phyloP scores from a whole-genome alignment of 495 filamentous ascomycete genomes.

The Penicillium nucicola region DNA sequence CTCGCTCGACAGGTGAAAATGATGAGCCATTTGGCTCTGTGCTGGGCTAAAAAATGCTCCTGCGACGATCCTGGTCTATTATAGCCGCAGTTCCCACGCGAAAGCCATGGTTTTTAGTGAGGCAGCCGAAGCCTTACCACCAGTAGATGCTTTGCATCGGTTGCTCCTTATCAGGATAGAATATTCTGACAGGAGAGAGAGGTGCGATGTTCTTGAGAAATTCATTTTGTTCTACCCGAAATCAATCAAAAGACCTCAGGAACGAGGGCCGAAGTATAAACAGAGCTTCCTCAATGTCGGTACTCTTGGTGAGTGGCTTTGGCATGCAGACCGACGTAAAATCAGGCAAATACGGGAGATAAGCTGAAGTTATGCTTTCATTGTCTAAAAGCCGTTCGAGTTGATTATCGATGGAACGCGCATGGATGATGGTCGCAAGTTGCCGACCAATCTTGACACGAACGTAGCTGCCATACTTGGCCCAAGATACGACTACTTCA shows the following conservation, averaged over 20 bases:
- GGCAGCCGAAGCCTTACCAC: background rate
- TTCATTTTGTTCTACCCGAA: background rate
- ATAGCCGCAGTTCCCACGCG: background rate
- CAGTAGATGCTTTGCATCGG: constrained; percentile 7
- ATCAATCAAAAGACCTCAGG: constrained; percentile 43
- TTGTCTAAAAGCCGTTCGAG: constrained; percentile 51
- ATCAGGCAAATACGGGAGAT: constrained; percentile 56
- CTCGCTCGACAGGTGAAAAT: background rate
- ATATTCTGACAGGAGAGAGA: too few species aligned
- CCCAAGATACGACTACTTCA: constrained; percentile 23
- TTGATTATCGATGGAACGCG: constrained; percentile 47
- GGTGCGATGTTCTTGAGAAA: constrained; percentile 40
- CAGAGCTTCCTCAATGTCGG: constrained; percentile 61
- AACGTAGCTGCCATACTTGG: constrained; percentile 31
- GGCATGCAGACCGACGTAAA: constrained; percentile 57
- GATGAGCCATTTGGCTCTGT: background rate
- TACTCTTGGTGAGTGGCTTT: constrained; percentile 54
- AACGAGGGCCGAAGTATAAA: constrained; percentile 46
- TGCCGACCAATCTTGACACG: constrained; percentile 19
- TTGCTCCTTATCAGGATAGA: constrained; percentile 10
- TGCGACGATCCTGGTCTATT: background rate
- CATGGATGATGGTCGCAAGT: constrained; percentile 21
- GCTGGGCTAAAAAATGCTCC: background rate
- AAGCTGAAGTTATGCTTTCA: constrained; percentile 52
- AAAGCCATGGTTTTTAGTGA: constrained; percentile 8